These are phyloP conservation scores for Phytophthora hybrid DNA, from an alignment of 352 stramenopile genomes.

Conservation along the genomic window DNA sequence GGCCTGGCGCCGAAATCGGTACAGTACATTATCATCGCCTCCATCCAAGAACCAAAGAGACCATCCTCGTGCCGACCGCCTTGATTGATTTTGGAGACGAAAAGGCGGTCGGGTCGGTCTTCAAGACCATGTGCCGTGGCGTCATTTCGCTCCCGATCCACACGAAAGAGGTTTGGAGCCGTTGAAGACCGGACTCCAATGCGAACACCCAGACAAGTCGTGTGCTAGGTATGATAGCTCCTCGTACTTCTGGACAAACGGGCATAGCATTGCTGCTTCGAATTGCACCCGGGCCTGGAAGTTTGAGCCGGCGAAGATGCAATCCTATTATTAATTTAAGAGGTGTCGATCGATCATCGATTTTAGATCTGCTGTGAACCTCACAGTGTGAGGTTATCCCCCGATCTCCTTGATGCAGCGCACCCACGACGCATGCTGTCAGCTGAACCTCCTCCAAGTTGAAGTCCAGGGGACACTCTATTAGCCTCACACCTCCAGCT, in stretches of 20 bases:
- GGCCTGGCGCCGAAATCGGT: constrained; percentile 15
- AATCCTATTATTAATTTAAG: background rate
- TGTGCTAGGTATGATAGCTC: background rate
- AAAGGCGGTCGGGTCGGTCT: background rate
- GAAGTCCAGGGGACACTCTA: background rate
- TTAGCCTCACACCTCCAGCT: background rate
- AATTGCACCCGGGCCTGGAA: background rate
- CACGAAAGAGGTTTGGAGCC: constrained; percentile 1
- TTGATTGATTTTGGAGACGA: background rate
- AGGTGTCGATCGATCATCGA: background rate
- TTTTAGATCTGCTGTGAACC: background rate
- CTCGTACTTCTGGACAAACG: no score
- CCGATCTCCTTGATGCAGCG: background rate
- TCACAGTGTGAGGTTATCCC: constrained; percentile 4
- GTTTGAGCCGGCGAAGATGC: background rate
- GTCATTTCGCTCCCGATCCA: constrained; percentile 5
- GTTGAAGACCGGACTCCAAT: background rate
- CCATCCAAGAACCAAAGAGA: constrained; percentile 3
- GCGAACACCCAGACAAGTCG: background rate
- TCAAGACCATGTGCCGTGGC: background rate
- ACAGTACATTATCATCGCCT: background rate
- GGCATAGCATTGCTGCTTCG: background rate
- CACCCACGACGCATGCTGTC: background rate
- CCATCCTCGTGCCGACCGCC: constrained; percentile 5
- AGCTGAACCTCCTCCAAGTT: background rate